Evolutionary conservation across 73 alveolate species (phyloP), one percentile per base, ranked within the genome.

Genomic region (Tetrahymena thermophila): DNA sequence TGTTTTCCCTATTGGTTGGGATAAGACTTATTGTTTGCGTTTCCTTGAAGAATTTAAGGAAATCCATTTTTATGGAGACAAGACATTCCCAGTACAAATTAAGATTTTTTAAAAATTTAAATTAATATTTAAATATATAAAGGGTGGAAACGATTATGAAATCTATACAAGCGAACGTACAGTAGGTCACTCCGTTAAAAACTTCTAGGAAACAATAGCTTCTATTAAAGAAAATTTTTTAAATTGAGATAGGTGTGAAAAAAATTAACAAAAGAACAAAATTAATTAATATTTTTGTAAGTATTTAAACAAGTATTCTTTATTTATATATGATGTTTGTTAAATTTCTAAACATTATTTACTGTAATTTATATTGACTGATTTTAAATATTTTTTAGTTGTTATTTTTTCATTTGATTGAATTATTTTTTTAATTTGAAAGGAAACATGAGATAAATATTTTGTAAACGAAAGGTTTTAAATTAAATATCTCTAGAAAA

Each of bases 111-210:
- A 3, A 3, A 50, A 50, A 50, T 50, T 25, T 50, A 11, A 14
- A 50, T 50, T 21, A 50, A 50, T 19, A 50, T 50, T 10, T 19
- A 10, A 5, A 50, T 50, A 21, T 50, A 0, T 50, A 71, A 97
- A 95, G 55, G 99, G 99, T 50, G 99, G 99, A 50, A 99, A 99
- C 95, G 99, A 99, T 97, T 97, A 97, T 97, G 99, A 99, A 96
- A 99, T 99, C 93, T 98, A 94, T 56, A 97, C 94, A 50, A 97
- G 97, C 94, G 98, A 95, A 84, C 97, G 98, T 94, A 98, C 99
- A 23, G 96, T 98, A 28, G 99, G 99, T 57, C 98, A 98, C 93
- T 95, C 93, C 37, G 99, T 99, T 44, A 96, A 96, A 58, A 94
- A 55, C 58, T 99, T 99, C 19, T 98, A 98, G 85, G 99, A 99